Conservation (phyloP, 2,329 filamentous ascomycete species). For the Exophiala phaeomuriformis region DNA sequence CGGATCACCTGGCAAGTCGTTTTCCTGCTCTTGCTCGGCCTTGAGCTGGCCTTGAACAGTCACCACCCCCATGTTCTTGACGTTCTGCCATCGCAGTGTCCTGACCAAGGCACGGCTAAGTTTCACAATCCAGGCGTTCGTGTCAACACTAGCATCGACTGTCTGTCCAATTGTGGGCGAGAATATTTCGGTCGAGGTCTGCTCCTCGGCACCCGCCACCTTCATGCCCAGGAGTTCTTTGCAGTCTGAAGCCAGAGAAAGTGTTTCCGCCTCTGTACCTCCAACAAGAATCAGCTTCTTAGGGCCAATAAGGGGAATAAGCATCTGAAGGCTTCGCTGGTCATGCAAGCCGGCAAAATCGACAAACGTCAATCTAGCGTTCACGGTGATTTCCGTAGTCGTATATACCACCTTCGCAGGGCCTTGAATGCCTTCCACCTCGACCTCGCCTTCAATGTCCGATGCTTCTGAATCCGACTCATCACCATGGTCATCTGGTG, state of each 20-base stretch:
- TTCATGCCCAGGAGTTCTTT: slow-evolving; percentile 54
- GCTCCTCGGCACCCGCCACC: slow-evolving; percentile 38
- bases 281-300: slow-evolving; percentile 90
- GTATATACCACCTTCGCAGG: slow-evolving; percentile 69
- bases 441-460: slow-evolving; percentile 47
- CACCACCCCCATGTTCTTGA: slow-evolving; percentile 80
- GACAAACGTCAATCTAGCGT: slow-evolving; percentile 73
- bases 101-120: slow-evolving; percentile 77
- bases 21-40: slow-evolving; percentile 36
- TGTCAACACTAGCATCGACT: slow-evolving; percentile 90
- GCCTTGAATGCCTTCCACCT: slow-evolving; percentile 44
- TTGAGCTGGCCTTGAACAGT: slow-evolving; percentile 74
- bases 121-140: slow-evolving; percentile 93
- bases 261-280: slow-evolving; percentile 71
- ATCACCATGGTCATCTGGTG: slow-evolving; percentile 36
- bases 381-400: slow-evolving; percentile 57
- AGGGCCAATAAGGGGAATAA: slow-evolving; percentile 88
- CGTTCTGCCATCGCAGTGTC: slow-evolving; percentile 88
- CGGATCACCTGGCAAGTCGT: slow-evolving; percentile 41
- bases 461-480: slow-evolving; percentile 52
- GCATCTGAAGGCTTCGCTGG: slow-evolving; percentile 84
- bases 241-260: slow-evolving; percentile 70
- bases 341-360: slow-evolving; percentile 92
- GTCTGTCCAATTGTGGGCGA: slow-evolving; percentile 66
- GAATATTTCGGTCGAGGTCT: slow-evolving; percentile 60